Base-by-base conservation (phyloP, 1,139 yeast species). In the Protomyces pachydermus region DNA sequence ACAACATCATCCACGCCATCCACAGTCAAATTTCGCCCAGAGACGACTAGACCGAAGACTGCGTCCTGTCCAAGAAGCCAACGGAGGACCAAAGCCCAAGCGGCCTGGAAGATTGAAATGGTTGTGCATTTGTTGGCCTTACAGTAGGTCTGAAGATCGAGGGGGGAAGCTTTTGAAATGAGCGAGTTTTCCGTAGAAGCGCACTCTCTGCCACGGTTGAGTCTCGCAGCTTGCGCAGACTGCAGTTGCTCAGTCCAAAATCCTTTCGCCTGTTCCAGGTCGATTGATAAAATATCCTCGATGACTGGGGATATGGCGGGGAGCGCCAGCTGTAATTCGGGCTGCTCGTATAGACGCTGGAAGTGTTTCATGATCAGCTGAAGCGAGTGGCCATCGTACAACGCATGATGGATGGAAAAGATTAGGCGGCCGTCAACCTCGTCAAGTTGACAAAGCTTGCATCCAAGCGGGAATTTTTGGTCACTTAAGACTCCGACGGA, bases 371-470 rank as follows among this genome's bases (percentile, higher is more conserved):
- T 52, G n/a, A 69, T 51, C 37, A 63, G 54, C 16, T 53, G 52
- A 16, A 69, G 54, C 14, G 71, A 69, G n/a, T 46, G 42, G 5
- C 69, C 71, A 55, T 69, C 71, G 42, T 69, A 69, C 10, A 69
- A 18, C 2, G 70, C 70, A 45, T 69, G 71, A 38, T 68, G 69
- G 4, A 69, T 52, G 6, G 56, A 56, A 38, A 69, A 14, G 25
- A 55, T 23, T 4, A 65, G 35, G 5, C 42, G 51, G 12, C 28
- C 46, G 9, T 12, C 28, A 10, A 14, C 4, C 10, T n/a, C 23
- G 9, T 28, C 35, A 3, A 58, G 45, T 23, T 35, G 18, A 14
- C 32, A 25, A 18, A 58, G 46, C 18, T 18, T 12, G 3, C 56
- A 51, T 20, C 38, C 32, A 12, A 58, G 42, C 2, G 62, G 62